A percentile compares a stretch with the other conserved stretches of the same genome.
Evolutionary conservation across 1,284 basidiomycete genomes (phyloP).

Genomic region (Puccinia triticina): DNA sequence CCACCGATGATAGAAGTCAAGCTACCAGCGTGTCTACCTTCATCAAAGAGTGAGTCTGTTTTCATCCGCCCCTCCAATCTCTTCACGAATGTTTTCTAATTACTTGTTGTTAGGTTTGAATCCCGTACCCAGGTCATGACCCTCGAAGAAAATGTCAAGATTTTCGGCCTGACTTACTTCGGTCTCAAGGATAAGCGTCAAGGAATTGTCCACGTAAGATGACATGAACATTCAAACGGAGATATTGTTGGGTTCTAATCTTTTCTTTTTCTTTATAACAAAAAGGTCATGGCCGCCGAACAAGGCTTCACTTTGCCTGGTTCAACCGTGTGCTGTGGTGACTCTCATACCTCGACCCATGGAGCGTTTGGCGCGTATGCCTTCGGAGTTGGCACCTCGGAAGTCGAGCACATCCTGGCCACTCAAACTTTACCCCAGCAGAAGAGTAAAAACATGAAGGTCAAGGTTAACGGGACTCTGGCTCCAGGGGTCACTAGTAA

Average conservation of each 20-base stretch:
- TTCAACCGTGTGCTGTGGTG: slow-evolving; percentile 92
- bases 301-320: slow-evolving; percentile 93
- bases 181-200: slow-evolving; percentile 88
- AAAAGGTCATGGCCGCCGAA: slow-evolving; percentile 81
- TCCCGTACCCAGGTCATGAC: slow-evolving; percentile 85
- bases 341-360: slow-evolving; percentile 86
- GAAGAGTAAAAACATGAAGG: slow-evolving; percentile 94
- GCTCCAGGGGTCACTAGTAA: slow-evolving; percentile 88
- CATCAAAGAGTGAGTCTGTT: slow-evolving; percentile 51
- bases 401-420: slow-evolving; percentile 94
- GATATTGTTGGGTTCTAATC: not conserved
- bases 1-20: slow-evolving; percentile 59
- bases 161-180: slow-evolving; percentile 92
- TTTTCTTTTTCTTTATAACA: not conserved
- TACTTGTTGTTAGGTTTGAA: slow-evolving; percentile 65
- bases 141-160: slow-evolving; percentile 91
- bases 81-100: not conserved
- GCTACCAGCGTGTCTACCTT: slow-evolving; percentile 44
- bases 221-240: not conserved
- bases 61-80: not conserved
- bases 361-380: slow-evolving; percentile 94
- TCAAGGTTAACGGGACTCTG: slow-evolving; percentile 83
- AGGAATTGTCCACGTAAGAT: slow-evolving; percentile 64
- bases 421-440: slow-evolving; percentile 90
- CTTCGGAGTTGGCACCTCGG: slow-evolving; percentile 94